These are phyloP conservation scores for Avena eriantha DNA, from an alignment of 176 grass and related monocot species.

Conservation along the genomic window DNA sequence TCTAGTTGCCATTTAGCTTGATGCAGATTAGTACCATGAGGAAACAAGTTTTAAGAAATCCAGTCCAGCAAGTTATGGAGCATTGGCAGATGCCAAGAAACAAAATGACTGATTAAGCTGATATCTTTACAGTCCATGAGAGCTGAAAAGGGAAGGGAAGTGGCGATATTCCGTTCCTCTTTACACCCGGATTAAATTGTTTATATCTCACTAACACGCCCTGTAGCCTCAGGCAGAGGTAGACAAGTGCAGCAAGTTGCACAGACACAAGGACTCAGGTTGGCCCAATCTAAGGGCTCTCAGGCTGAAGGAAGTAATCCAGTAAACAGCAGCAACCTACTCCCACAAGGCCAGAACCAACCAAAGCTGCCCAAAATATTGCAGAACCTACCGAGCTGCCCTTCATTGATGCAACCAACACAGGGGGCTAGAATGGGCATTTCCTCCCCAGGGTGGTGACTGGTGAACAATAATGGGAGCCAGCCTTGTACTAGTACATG, in stretches of 20 bases:
- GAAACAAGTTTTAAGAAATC: neutral
- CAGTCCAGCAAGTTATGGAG: neutral
- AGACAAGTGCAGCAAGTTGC: constrained; percentile 27
- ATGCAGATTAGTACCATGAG: neutral
- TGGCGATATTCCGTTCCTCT: neutral
- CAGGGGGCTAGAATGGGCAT: constrained; percentile 24
- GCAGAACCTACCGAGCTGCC: constrained; percentile 24
- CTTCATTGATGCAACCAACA: constrained; percentile 7
- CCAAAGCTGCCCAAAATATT: constrained; percentile 31
- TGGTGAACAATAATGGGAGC: constrained; percentile 20
- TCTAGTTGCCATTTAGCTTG: neutral
- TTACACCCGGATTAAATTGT: neutral
- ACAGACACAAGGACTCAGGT: constrained; percentile 23
- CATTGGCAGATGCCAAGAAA: neutral
- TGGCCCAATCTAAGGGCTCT: constrained; percentile 22
- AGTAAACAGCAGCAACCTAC: constrained; percentile 36
- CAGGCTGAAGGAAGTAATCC: constrained; percentile 57
- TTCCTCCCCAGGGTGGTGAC: neutral
- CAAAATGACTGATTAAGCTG: neutral
- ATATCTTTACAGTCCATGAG: constrained; percentile 4
- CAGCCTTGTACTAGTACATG: constrained; percentile 25
- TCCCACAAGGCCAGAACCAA: constrained; percentile 7
- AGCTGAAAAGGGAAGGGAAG: neutral
- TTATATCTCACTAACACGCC: neutral
- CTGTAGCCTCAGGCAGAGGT: constrained; percentile 43